Conservation (phyloP, 148 eudicot species). For the Diospyros lotus region DNA sequence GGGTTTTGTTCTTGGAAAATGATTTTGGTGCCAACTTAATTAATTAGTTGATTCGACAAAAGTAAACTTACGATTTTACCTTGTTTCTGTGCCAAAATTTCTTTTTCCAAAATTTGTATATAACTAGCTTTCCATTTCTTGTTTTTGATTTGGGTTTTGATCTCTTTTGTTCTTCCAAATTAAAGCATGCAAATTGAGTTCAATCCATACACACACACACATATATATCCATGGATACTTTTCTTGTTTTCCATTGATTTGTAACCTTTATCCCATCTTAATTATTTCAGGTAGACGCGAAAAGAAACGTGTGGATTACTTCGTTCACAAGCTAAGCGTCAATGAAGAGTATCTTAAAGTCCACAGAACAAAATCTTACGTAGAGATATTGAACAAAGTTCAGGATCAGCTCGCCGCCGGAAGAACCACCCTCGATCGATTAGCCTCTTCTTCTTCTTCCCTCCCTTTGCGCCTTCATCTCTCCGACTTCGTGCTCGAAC, state of each 20-base stretch:
- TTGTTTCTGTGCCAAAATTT: too few relatives aligned
- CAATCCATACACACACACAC: too few relatives aligned
- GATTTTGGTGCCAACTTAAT: too few relatives aligned
- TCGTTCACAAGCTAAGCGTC: conserved; percentile 19
- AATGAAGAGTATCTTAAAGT: conserved; percentile 36
- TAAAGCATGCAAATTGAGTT: too few relatives aligned
- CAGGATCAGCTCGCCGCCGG: conserved; percentile 15
- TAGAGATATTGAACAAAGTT: conserved; percentile 28
- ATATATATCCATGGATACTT: too few relatives aligned
- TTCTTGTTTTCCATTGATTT: too few relatives aligned
- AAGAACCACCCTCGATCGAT: conserved; percentile 13
- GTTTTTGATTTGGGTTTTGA: neutral
- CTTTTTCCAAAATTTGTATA: too few relatives aligned
- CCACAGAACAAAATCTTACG: conserved; percentile 40
- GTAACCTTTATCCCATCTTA: too few relatives aligned
- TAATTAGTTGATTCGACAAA: too few relatives aligned
- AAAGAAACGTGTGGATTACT: conserved; percentile 8
- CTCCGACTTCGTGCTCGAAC: conserved; percentile 48
- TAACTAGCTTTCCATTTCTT: neutral
- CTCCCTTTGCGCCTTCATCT: conserved; percentile 17
- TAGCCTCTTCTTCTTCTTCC: conserved; percentile 28
- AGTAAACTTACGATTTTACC: too few relatives aligned
- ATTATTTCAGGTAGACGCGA: conserved; percentile 15
- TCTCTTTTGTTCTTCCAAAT: neutral
- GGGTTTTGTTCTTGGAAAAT: too few relatives aligned